phyloP scores from a whole-genome alignment of 2,329 filamentous ascomycete genomes.

The Penicillium sp. region DNA sequence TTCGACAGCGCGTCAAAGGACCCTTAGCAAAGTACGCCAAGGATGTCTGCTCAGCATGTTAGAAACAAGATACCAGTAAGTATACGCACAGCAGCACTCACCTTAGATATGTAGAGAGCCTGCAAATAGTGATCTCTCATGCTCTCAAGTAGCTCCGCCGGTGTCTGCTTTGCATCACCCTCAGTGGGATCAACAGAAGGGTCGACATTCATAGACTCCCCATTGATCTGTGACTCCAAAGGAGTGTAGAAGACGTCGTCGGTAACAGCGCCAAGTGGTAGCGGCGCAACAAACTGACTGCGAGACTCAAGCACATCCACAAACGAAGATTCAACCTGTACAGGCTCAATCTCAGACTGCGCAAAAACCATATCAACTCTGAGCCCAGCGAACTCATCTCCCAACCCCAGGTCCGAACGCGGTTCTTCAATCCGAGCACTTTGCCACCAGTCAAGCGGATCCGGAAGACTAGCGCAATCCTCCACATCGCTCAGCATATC shows the following conservation, averaged over 20 bases:
- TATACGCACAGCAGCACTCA: conserved; percentile 14
- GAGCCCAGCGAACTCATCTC: conserved; percentile 27
- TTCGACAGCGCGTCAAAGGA: conserved; percentile 51
- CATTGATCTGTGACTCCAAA: conserved; percentile 21
- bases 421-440: conserved; percentile 39
- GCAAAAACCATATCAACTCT: conserved; percentile 39
- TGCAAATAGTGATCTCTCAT: conserved; percentile 48
- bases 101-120: conserved; percentile 50
- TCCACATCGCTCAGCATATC: conserved; percentile 8
- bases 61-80: conserved; percentile 17
- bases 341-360: conserved; percentile 8
- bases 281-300: conserved; percentile 18
- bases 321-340: conserved; percentile 18
- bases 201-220: conserved; percentile 18
- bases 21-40: conserved; percentile 58
- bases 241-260: conserved; percentile 7
- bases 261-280: not conserved
- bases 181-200: conserved; percentile 9
- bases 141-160: conserved; percentile 41
- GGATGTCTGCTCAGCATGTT: conserved; percentile 41
- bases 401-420: conserved; percentile 20
- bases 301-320: conserved; percentile 24
- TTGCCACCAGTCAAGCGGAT: conserved; percentile 39
- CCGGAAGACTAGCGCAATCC: not conserved
- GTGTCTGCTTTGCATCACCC: conserved; percentile 29